Base-by-base conservation (phyloP, 169 alveolate species). In the Cryptosporidium ubiquitum region DNA sequence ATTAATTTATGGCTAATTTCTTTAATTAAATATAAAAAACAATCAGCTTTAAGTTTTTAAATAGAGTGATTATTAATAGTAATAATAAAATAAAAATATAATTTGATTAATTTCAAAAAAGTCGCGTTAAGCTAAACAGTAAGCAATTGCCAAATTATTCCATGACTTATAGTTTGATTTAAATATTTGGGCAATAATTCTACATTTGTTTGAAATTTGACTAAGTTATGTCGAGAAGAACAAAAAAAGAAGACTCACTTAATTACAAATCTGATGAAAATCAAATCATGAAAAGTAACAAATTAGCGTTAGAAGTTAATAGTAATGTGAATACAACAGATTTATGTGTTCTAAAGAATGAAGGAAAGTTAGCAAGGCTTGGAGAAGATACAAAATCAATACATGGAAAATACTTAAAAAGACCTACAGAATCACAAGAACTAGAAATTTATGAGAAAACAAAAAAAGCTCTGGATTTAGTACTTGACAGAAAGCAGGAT, bases 401-500 rank as follows among this genome's bases (percentile, higher is more conserved):
- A 14, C 33, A 64, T 31, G 39, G 66, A 9, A 93, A 86, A 49
- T 86, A 64, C 35, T 70, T 75, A 57, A 79, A 79, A 31, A 92
- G 94, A 66, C 97, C 97, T 33, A 70, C 93, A n/a, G 95, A 94
- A 51, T 94, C 94, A 6, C 84, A 79, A 47, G 95, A 93, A 33
- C 75, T 91, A 44, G 93, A 84, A 44, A 91, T 92, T 37, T 86
- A 94, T 49, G 94, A 91, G 18, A 94, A 92, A 69, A 95, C 97
- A 5, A 94, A 91, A 73, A 93, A 92, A 70, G 95, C 96, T 2
- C 29, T 95, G 18, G 93, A 95, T 84, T 74, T 84, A 75, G 93
- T 93, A 18, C 52, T 93, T 51, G 84, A 91, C 26, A 71, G 92
- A 44, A 91, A 85, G 73, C 68, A 85, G 29, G 37, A 33, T 73